Conservation (phyloP, 1,284 basidiomycete genomes). For the Irpex lacteus region DNA sequence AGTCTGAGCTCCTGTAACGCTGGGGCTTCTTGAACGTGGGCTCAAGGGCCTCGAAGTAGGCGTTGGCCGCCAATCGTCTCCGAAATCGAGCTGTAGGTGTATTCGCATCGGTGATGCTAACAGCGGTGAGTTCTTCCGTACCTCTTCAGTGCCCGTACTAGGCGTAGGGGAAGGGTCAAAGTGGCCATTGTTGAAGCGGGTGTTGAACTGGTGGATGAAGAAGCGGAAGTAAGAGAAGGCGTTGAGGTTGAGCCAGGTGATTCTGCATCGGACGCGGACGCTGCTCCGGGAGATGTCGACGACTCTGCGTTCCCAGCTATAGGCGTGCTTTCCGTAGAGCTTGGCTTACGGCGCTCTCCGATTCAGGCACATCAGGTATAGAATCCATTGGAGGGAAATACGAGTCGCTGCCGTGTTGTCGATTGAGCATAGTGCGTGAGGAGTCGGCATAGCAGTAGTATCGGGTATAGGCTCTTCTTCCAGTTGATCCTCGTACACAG, state of each 20-base stretch:
- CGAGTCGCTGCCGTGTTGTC: constrained; percentile 2
- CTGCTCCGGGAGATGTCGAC: not conserved
- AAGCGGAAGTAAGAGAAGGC: constrained; percentile 23
- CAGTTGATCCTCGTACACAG: constrained; percentile 31
- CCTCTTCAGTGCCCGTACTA: not conserved
- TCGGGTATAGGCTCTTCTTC: constrained; percentile 21
- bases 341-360: not conserved
- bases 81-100: not conserved
- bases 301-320: not conserved
- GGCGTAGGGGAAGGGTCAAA: constrained; percentile 1
- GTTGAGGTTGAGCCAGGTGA: constrained; percentile 10
- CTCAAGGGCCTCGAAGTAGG: not conserved
- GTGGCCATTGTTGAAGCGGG: not conserved
- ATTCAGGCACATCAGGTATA: not conserved
- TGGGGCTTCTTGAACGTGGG: constrained; percentile 2
- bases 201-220: not conserved
- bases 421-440: constrained; percentile 1
- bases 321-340: not conserved
- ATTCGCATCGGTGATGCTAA: not conserved
- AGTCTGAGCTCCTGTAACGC: not conserved
- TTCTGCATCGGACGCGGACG: constrained; percentile 2
- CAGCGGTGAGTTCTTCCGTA: not conserved
- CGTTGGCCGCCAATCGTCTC: not conserved
- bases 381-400: constrained; percentile 12
- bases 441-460: constrained; percentile 3